Conservation (phyloP, 192 early-diverging fungal species). For the Phlyctochytrium bullatum region DNA sequence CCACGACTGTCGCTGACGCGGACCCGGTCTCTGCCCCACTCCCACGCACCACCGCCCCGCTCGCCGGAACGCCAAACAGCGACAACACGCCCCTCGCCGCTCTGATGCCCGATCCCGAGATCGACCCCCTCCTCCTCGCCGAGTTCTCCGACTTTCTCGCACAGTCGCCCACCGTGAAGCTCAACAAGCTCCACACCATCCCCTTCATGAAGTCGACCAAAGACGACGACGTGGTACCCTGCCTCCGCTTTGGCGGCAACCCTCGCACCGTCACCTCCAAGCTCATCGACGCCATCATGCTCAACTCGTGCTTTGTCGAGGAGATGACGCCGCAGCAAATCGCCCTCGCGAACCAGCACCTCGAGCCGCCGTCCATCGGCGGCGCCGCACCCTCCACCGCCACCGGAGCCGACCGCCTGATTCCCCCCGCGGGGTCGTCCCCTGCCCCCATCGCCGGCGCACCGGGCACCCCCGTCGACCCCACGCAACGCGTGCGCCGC, state of each 20-base stretch:
- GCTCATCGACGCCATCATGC: constrained; percentile 87
- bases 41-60: not conserved
- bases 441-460: not conserved
- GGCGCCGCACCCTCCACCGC: not conserved
- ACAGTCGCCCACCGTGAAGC: constrained; percentile 57
- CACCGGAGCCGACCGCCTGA: not conserved
- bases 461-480: not conserved
- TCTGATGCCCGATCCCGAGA: constrained; percentile 7
- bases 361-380: constrained; percentile 4
- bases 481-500: not conserved
- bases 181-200: constrained; percentile 75
- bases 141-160: constrained; percentile 87
- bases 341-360: constrained; percentile 1
- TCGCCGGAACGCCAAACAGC: not conserved
- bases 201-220: constrained; percentile 86
- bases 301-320: constrained; percentile 89
- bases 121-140: constrained; percentile 72
- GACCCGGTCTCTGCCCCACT: not conserved
- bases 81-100: not conserved
- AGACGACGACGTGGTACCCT: constrained; percentile 87
- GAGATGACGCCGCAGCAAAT: constrained; percentile 63
- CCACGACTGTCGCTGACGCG: too few species aligned
- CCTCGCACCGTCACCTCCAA: constrained; percentile 85
- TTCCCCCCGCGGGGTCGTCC: too few species aligned
- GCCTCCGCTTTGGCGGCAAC: constrained; percentile 89